A percentile compares a stretch with the other conserved stretches of the same genome.
phyloP scores from a whole-genome alignment of 345 rosid genomes.

The Excoecaria cochinchinensis region DNA sequence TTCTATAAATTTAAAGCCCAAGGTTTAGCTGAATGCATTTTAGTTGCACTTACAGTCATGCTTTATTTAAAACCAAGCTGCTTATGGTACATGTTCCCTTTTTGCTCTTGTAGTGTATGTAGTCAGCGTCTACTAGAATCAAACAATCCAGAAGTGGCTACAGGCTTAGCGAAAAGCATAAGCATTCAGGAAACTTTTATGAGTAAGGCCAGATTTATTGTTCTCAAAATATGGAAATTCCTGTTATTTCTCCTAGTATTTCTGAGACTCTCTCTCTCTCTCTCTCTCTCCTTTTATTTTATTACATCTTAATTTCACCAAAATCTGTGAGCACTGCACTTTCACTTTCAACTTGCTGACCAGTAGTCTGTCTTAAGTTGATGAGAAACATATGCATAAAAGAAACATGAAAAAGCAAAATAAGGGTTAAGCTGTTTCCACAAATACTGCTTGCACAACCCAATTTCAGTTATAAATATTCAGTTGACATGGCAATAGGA shows the following conservation, averaged over 20 bases:
- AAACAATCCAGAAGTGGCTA: conserved; percentile 32
- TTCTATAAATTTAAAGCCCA: background rate
- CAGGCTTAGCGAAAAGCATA: conserved; percentile 29
- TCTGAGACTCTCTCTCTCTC: background rate
- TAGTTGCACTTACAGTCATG: background rate
- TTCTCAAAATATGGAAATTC: conserved; percentile 12
- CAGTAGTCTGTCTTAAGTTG: background rate
- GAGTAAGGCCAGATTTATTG: conserved; percentile 31
- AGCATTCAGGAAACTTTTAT: conserved; percentile 18
- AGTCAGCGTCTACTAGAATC: conserved; percentile 22
- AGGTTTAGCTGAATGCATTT: background rate
- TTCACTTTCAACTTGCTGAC: background rate
- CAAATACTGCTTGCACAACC: background rate
- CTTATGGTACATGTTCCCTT: background rate
- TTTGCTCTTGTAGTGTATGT: conserved; percentile 37
- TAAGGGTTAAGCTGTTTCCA: background rate
- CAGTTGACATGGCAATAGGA: background rate
- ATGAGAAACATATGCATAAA: background rate
- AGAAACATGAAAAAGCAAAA: too few species aligned
- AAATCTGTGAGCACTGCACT: conserved; percentile 9
- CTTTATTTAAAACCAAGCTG: background rate
- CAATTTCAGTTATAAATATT: background rate
- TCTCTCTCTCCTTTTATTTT: background rate
- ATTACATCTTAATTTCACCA: background rate
- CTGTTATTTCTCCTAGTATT: background rate